Evolutionary conservation across 805 yeast species (phyloP).

Genomic region (Barnettozyma vustinii): DNA sequence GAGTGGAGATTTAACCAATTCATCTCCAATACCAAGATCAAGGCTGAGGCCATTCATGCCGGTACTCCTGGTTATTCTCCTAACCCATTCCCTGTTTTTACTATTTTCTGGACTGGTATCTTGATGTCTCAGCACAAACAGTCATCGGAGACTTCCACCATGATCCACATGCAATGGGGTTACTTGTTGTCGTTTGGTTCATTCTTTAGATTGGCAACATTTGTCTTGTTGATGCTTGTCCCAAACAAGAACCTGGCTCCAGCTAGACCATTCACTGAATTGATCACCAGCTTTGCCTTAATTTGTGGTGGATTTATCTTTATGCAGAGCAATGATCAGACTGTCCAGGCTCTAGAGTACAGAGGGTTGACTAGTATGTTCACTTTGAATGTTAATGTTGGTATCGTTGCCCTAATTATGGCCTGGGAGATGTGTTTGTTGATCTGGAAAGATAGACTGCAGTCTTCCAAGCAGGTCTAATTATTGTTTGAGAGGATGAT

Average conservation of each 20-base stretch:
- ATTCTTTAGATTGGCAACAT: conserved; percentile 64
- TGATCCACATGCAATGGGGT: conserved; percentile 92
- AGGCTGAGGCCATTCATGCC: conserved; percentile 26
- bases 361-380: conserved; percentile 87
- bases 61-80: conserved; percentile 77
- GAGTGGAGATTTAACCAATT: conserved; percentile 52
- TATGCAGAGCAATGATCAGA: conserved; percentile 87
- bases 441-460: conserved; percentile 51
- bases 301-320: conserved; percentile 87
- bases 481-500: background rate
- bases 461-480: conserved; percentile 22
- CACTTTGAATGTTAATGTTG: conserved; percentile 81
- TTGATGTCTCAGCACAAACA: conserved; percentile 95
- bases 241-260: conserved; percentile 39
- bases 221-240: conserved; percentile 45
- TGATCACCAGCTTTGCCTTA: conserved; percentile 71
- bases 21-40: conserved; percentile 25
- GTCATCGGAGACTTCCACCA: conserved; percentile 70
- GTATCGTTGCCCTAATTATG: conserved; percentile 73
- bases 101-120: conserved; percentile 94
- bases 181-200: conserved; percentile 77
- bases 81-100: conserved; percentile 91
- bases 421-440: conserved; percentile 78
- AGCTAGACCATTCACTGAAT: conserved; percentile 80
- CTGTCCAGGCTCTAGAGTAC: conserved; percentile 74